Percentiles rank a stretch among this genome's conserved stretches.
phyloP scores from a whole-genome alignment of 2,329 filamentous ascomycete genomes.

The Cercospora zeina region DNA sequence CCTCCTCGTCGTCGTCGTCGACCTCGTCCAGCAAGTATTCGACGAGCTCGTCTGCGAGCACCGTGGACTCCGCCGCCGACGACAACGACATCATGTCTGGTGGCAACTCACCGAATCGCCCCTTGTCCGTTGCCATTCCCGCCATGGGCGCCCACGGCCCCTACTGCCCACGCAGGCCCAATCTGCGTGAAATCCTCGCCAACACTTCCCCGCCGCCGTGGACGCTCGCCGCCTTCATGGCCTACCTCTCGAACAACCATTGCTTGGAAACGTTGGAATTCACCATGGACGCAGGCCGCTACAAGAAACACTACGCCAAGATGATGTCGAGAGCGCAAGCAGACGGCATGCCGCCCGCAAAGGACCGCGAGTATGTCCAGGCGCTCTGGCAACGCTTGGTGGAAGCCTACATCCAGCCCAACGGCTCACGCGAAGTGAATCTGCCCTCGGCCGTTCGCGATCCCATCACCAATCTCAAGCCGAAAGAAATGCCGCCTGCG shows the following conservation, averaged over 20 bases:
- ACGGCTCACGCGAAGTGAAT: slow-evolving; percentile 84
- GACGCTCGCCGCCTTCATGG: slow-evolving; percentile 90
- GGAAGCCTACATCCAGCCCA: slow-evolving; percentile 85
- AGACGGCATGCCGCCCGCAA: slow-evolving; percentile 52
- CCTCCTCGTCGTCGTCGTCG: slow-evolving; percentile 34
- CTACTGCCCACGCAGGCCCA: slow-evolving; percentile 64
- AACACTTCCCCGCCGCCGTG: slow-evolving; percentile 85
- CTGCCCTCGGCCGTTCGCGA: slow-evolving; percentile 84
- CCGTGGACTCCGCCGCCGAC: slow-evolving; percentile 46
- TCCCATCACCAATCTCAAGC: slow-evolving; percentile 65
- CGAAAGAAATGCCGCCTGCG: slow-evolving; percentile 63
- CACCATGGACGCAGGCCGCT: slow-evolving; percentile 88
- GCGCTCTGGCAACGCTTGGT: slow-evolving; percentile 85
- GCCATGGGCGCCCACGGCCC: slow-evolving; percentile 46
- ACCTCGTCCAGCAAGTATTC: slow-evolving; percentile 30
- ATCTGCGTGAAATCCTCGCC: slow-evolving; percentile 81
- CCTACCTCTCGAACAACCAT: slow-evolving; percentile 94
- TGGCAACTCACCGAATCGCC: slow-evolving; percentile 43
- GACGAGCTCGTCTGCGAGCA: slow-evolving; percentile 33
- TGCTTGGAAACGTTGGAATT: slow-evolving; percentile 96
- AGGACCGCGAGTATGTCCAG: slow-evolving; percentile 68
- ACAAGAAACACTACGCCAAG: slow-evolving; percentile 66
- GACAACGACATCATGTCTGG: slow-evolving; percentile 54
- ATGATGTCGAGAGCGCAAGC: slow-evolving; percentile 54
- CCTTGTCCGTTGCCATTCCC: slow-evolving; percentile 55